A percentile compares a stretch with the other conserved stretches of the same genome.
Conservation (phyloP, 208 protist genomes). For the Sergeia podlipaevii region DNA sequence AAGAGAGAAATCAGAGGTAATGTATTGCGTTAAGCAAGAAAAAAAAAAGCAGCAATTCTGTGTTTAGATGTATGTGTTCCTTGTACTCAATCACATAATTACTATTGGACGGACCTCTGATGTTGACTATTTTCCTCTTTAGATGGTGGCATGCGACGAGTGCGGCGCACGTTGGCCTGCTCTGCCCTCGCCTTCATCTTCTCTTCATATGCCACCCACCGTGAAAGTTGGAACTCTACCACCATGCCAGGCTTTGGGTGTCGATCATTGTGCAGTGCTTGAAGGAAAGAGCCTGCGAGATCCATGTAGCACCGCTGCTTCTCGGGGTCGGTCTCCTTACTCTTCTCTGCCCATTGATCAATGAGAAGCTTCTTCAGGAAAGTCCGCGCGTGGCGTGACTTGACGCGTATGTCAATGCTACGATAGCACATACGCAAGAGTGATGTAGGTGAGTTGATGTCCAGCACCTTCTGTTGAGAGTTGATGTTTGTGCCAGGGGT, state of each 20-base stretch:
- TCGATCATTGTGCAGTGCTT: slow-evolving; percentile 74
- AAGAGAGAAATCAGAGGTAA: too few species aligned
- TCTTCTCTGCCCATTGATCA: slow-evolving; percentile 65
- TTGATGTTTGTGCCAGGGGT: slow-evolving; percentile 57
- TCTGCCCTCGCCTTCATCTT: slow-evolving; percentile 51
- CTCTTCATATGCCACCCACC: slow-evolving; percentile 65
- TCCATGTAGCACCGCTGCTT: slow-evolving; percentile 91
- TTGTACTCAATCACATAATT: too few species aligned
- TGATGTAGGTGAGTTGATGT: slow-evolving; percentile 72
- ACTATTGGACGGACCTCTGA: too few species aligned
- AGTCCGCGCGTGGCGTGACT: slow-evolving; percentile 78
- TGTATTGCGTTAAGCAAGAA: not conserved
- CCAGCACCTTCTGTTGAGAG: slow-evolving; percentile 74
- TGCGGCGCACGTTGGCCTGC: slow-evolving; percentile 26
- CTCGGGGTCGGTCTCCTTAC: slow-evolving; percentile 67
- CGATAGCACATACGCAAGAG: slow-evolving; percentile 91
- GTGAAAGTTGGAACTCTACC: slow-evolving; percentile 76
- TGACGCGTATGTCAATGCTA: slow-evolving; percentile 87
- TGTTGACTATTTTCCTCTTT: slow-evolving; percentile 11
- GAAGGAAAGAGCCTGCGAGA: slow-evolving; percentile 77
- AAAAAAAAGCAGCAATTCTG: not conserved
- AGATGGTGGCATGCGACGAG: slow-evolving; percentile 24
- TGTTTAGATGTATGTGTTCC: not conserved
- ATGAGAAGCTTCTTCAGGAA: slow-evolving; percentile 85
- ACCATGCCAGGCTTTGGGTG: slow-evolving; percentile 68